phyloP scores from a whole-genome alignment of 805 yeast species.

The Candida ortonii region DNA sequence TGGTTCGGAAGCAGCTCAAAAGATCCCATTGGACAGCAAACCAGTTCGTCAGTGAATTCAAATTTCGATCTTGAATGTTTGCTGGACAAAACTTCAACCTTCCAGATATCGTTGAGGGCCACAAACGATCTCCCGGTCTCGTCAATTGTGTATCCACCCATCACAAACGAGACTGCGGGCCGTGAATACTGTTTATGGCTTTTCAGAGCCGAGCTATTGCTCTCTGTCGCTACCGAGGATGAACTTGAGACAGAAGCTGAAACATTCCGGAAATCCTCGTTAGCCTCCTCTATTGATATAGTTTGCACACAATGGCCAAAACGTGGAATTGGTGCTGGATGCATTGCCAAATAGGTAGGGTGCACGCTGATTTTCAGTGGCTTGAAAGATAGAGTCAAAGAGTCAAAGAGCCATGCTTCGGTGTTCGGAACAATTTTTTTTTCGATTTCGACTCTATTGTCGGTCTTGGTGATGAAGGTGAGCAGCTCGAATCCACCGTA shows the following conservation, averaged over 20 bases:
- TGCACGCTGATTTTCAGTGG: slow-evolving; percentile 38
- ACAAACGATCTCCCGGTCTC: slow-evolving; percentile 29
- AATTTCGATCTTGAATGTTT: slow-evolving; percentile 27
- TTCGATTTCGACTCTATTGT: slow-evolving; percentile 39
- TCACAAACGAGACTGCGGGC: slow-evolving; percentile 38
- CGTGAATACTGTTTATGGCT: slow-evolving; percentile 8
- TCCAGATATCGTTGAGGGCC: slow-evolving; percentile 36
- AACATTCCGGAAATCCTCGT: slow-evolving; percentile 13
- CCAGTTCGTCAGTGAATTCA: slow-evolving; percentile 29
- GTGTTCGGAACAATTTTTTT: slow-evolving; percentile 36
- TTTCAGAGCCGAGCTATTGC: slow-evolving; percentile 2
- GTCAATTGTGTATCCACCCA: slow-evolving; percentile 47
- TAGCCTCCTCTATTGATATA: slow-evolving; percentile 30
- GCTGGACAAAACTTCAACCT: slow-evolving; percentile 33
- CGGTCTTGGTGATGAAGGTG: slow-evolving; percentile 34
- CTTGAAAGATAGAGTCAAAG: slow-evolving; percentile 44
- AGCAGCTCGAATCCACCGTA: slow-evolving; percentile 66
- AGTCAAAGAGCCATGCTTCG: slow-evolving; percentile 59
- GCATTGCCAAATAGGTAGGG: slow-evolving; percentile 26
- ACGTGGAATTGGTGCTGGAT: slow-evolving; percentile 31
- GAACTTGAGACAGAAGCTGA: slow-evolving; percentile 4
- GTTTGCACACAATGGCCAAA: slow-evolving; percentile 30
- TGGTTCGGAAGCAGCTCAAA: slow-evolving; percentile 23
- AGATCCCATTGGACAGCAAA: slow-evolving; percentile 32
- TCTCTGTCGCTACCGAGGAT: slow-evolving; percentile 4